These are phyloP conservation scores for Xylariaceae sp. DNA, from an alignment of 2,329 filamentous ascomycete species.

Conservation along the genomic window DNA sequence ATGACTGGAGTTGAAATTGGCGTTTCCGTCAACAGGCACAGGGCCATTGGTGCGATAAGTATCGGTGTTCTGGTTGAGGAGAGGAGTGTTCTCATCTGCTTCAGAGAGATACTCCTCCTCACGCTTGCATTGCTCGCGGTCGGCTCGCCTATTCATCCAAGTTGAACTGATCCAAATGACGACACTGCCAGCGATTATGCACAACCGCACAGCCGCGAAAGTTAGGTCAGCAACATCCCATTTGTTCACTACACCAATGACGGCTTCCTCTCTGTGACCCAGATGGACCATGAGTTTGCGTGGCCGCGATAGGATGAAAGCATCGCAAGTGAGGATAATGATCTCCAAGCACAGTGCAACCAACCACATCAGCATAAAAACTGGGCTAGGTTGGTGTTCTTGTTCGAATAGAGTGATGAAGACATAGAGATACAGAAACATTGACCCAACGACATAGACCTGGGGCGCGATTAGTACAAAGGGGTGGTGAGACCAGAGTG, in stretches of 20 bases:
- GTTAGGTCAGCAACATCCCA: conserved; percentile 65
- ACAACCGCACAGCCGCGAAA: conserved; percentile 64
- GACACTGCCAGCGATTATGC: conserved; percentile 58
- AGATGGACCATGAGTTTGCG: conserved; percentile 60
- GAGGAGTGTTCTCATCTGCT: conserved; percentile 57
- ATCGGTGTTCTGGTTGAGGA: conserved; percentile 42
- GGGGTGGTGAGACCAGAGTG: neutral
- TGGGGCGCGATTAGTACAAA: conserved; percentile 35
- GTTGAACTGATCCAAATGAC: conserved; percentile 57
- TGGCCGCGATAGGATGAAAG: conserved; percentile 62
- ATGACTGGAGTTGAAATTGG: conserved; percentile 12
- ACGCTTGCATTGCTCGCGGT: conserved; percentile 37
- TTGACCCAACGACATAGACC: conserved; percentile 81
- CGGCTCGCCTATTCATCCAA: conserved; percentile 40
- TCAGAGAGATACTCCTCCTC: conserved; percentile 39
- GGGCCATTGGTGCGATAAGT: conserved; percentile 22
- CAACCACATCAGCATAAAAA: conserved; percentile 77
- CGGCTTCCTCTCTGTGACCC: conserved; percentile 37
- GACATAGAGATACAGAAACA: conserved; percentile 83
- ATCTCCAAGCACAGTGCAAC: conserved; percentile 70
- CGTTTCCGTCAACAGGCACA: conserved; percentile 27
- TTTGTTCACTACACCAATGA: conserved; percentile 28
- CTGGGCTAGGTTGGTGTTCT: conserved; percentile 71
- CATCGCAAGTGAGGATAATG: conserved; percentile 64
- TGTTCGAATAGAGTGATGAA: conserved; percentile 84